Percentiles rank a stretch among this genome's conserved stretches.
phyloP scores from a whole-genome alignment of 164 flowering plant species.

The Hamamelis virginiana region DNA sequence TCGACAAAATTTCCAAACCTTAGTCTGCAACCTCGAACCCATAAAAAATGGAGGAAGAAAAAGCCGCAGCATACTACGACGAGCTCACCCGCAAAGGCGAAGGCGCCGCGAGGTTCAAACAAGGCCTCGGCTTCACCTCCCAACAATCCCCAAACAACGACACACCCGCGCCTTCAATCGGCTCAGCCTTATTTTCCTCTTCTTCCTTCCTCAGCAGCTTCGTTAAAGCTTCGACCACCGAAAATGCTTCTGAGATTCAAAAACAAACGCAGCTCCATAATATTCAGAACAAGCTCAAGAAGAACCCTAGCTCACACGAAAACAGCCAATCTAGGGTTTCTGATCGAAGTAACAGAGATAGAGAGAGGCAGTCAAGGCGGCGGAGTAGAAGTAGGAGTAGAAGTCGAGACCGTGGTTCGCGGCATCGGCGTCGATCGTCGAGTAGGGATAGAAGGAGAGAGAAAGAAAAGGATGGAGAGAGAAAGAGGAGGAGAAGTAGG shows the following conservation, averaged over 20 bases:
- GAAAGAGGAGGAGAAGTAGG: slow-evolving; percentile 16
- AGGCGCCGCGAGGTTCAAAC: slow-evolving; percentile 91
- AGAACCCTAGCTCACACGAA: slow-evolving; percentile 29
- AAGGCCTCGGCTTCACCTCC: slow-evolving; percentile 83
- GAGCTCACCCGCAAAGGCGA: slow-evolving; percentile 87
- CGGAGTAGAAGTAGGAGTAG: slow-evolving; percentile 23
- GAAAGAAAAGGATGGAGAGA: slow-evolving; percentile 12
- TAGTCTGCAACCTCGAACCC: too few species aligned
- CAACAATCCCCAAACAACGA: slow-evolving; percentile 6
- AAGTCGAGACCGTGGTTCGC: slow-evolving; percentile 14
- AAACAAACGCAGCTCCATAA: slow-evolving; percentile 53
- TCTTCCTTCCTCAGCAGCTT: slow-evolving; percentile 67
- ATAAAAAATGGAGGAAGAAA: slow-evolving; percentile 88
- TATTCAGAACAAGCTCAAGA: slow-evolving; percentile 73
- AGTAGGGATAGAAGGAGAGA: slow-evolving; percentile 23
- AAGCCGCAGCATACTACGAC: slow-evolving; percentile 90
- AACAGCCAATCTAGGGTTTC: slow-evolving; percentile 36
- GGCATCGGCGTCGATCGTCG: slow-evolving; percentile 14
- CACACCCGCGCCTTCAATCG: slow-evolving; percentile 33
- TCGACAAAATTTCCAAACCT: too few species aligned
- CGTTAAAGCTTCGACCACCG: slow-evolving; percentile 74
- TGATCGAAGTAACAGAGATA: slow-evolving; percentile 19
- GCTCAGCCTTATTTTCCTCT: slow-evolving; percentile 48
- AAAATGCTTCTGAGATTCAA: slow-evolving; percentile 37
- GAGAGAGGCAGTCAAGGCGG: slow-evolving; percentile 15